Base-by-base conservation (phyloP, 768 basidiomycete genomes). In the Chiua virens region DNA sequence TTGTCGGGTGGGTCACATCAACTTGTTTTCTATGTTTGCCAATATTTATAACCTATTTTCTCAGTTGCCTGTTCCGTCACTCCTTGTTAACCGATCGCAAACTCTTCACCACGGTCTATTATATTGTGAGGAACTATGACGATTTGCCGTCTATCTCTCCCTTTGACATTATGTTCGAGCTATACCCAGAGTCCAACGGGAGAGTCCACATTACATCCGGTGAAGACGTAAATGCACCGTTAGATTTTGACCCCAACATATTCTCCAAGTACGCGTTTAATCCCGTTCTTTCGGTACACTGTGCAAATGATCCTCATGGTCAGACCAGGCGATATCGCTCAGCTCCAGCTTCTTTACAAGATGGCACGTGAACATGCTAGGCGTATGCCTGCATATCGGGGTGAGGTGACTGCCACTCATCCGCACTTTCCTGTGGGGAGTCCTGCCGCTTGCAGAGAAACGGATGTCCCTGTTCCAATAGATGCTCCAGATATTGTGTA, bases 321-420 rank as follows among this genome's bases (percentile, higher is more conserved):
- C 27, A 66, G 65, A 27, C 30, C 47, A 1, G 21, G 71, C 8
- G 80, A 82, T 56, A 18, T 86, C 7, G 73, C 62, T 1, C 65
- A 75, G 21, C 54, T 84, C 39, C 69, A 69, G 46, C 79, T 79
- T 73, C 70, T 60, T 0, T 86, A 85, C 63, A 87, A 86, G 55
- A 75, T 73, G 47, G 47, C 61, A 4, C 74, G 83, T 2, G 84
- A 87, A 65, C 54, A 81, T 10, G 68, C 71, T 5, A 75, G 85
- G 32, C 79, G 85, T 14, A 79, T 85, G 77, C 59, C 69, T 6
- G 45, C 43, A 7, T 66, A 62, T 45, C 60, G 63, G 0, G 65
- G 65, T 23, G 65, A 65, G 32, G 42, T 49, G 2, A 8, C 51
- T 14, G 11, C n/a, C 1, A 7, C 20, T 13, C 63, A 66, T 23